These are phyloP conservation scores for Dactylis glomerata DNA, from an alignment of 176 grass and related monocot genomes.

Conservation along the genomic window DNA sequence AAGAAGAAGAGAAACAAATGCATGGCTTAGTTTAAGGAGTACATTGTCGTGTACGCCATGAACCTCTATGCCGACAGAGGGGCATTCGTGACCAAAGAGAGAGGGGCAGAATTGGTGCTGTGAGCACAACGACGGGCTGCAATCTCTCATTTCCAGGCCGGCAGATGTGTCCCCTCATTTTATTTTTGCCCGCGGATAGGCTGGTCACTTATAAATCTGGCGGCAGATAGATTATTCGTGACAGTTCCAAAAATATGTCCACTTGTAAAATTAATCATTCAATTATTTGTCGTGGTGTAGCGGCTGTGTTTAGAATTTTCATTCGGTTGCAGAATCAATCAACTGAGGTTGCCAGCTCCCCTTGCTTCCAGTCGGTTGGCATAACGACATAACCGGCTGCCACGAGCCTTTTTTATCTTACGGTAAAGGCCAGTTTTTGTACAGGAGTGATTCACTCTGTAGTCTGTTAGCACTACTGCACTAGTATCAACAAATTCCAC, in stretches of 20 bases:
- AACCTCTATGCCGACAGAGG: too few species aligned
- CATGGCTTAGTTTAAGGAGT: too few species aligned
- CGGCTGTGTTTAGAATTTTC: background rate
- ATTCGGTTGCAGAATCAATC: background rate
- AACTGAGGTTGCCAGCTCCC: background rate
- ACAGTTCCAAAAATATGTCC: background rate
- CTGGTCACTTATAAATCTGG: background rate
- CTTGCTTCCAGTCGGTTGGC: background rate
- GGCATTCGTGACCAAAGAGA: too few species aligned
- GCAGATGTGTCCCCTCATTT: too few species aligned
- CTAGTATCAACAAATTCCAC: background rate
- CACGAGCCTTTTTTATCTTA: background rate
- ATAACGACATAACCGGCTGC: background rate
- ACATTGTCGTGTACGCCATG: too few species aligned
- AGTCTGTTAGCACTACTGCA: background rate
- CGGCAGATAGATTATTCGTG: background rate
- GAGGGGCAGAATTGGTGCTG: too few species aligned
- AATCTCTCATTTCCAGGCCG: too few species aligned
- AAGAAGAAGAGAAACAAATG: too few species aligned
- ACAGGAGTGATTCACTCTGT: background rate
- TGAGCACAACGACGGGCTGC: too few species aligned
- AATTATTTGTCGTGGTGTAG: background rate
- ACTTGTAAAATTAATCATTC: background rate
- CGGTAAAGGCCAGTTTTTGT: too few species aligned
- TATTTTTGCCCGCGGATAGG: too few species aligned